A percentile compares a stretch with the other conserved stretches of the same genome.
Evolutionary conservation across 1,284 basidiomycete genomes (phyloP).

Genomic region (Acaromyces ingoldii): DNA sequence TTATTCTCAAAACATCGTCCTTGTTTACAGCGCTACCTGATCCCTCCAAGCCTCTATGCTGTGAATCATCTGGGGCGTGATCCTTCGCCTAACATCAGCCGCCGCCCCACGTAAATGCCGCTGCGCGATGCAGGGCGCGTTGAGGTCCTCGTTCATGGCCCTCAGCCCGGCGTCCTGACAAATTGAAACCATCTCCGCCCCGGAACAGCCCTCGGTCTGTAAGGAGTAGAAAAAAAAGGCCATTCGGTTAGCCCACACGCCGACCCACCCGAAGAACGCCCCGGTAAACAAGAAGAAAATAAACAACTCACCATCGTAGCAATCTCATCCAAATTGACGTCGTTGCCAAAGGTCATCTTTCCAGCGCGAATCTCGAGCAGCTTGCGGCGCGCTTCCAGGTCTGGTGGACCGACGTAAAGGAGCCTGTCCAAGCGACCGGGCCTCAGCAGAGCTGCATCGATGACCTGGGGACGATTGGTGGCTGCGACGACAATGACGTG

Average conservation of each 20-base stretch:
- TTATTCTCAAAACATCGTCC: not conserved
- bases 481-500: constrained; percentile 93
- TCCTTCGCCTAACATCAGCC: constrained; percentile 68
- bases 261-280: not conserved
- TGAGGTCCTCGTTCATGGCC: constrained; percentile 79
- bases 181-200: constrained; percentile 84
- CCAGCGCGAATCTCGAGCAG: constrained; percentile 73
- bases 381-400: constrained; percentile 69
- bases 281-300: not conserved
- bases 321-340: constrained; percentile 7
- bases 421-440: constrained; percentile 94
- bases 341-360: constrained; percentile 70
- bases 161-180: constrained; percentile 93
- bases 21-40: constrained; percentile 18
- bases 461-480: constrained; percentile 87
- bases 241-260: not conserved
- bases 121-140: constrained; percentile 69
- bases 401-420: constrained; percentile 88
- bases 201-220: constrained; percentile 74
- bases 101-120: constrained; percentile 74
- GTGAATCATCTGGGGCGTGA: constrained; percentile 68
- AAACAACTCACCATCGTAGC: constrained; percentile 63
- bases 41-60: constrained; percentile 36
- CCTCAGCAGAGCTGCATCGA: constrained; percentile 89
- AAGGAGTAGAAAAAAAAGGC: not conserved